A percentile compares a stretch with the other conserved stretches of the same genome.
phyloP scores from a whole-genome alignment of 352 stramenopile species.

The Sclerospora graminicola region DNA sequence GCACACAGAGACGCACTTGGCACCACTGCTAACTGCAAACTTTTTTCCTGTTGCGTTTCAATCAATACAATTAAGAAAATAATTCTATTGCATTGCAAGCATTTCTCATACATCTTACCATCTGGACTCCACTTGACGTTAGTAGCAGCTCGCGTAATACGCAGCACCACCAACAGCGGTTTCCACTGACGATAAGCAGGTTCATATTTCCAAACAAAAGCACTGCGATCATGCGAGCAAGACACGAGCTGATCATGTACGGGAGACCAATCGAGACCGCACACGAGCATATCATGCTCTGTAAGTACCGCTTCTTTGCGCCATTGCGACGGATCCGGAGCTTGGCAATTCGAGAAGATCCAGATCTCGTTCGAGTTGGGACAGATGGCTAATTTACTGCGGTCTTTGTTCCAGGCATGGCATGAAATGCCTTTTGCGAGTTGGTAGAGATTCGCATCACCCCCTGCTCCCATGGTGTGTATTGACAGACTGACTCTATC shows the following conservation, averaged over 20 bases:
- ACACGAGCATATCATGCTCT: conserved; percentile 91
- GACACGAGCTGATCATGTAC: conserved; percentile 91
- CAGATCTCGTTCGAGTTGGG: conserved; percentile 90
- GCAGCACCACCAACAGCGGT: conserved; percentile 86
- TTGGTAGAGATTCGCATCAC: conserved; percentile 60
- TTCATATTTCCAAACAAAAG: conserved; percentile 93
- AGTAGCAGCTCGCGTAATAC: conserved; percentile 86
- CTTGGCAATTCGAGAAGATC: conserved; percentile 84
- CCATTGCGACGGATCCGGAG: conserved; percentile 68
- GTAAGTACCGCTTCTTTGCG: conserved; percentile 79
- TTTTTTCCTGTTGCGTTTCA: conserved; percentile 60
- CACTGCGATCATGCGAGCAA: conserved; percentile 90
- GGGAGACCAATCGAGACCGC: conserved; percentile 88
- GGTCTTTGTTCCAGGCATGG: conserved; percentile 89
- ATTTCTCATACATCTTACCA: conserved; percentile 26
- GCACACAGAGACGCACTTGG: conserved; percentile 91
- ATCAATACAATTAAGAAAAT: conserved; percentile 1
- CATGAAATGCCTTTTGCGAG: conserved; percentile 80
- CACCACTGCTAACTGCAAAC: conserved; percentile 88
- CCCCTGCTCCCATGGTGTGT: conserved; percentile 15
- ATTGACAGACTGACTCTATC: conserved; percentile 14
- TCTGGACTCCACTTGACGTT: conserved; percentile 92
- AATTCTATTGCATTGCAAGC: not conserved
- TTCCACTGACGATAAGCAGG: conserved; percentile 84
- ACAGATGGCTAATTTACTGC: conserved; percentile 84